These are phyloP conservation scores for Botryobasidium botryosum DNA, from an alignment of 768 basidiomycete species.

Conservation along the genomic window DNA sequence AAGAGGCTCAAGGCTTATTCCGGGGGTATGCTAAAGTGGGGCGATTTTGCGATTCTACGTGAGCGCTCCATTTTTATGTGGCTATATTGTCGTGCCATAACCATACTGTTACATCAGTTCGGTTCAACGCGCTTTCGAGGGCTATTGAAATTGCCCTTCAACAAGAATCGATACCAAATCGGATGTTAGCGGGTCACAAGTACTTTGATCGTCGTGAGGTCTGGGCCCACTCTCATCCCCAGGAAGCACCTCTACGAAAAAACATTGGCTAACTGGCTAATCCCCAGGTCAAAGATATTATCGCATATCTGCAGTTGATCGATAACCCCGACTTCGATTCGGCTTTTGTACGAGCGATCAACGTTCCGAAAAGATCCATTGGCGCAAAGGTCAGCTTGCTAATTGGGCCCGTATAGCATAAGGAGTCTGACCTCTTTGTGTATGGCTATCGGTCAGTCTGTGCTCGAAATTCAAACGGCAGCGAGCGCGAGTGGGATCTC, in stretches of 20 bases:
- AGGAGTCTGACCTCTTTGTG: not conserved
- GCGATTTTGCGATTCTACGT: conserved; percentile 77
- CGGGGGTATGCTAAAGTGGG: conserved; percentile 52
- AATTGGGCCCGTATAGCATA: conserved; percentile 1
- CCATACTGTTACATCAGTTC: conserved; percentile 30
- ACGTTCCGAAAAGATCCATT: conserved; percentile 52
- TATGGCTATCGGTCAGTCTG: conserved; percentile 27
- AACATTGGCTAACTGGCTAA: too few species aligned
- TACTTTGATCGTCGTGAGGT: conserved; percentile 79
- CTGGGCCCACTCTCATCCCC: too few species aligned
- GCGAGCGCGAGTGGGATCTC: conserved; percentile 37
- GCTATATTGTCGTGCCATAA: not conserved
- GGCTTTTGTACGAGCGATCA: conserved; percentile 55
- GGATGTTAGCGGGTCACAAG: conserved; percentile 62
- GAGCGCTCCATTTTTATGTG: conserved; percentile 16
- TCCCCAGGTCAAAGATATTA: conserved; percentile 54
- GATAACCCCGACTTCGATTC: conserved; percentile 55
- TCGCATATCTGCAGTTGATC: conserved; percentile 67
- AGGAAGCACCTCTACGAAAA: too few species aligned
- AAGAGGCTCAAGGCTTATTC: conserved; percentile 57
- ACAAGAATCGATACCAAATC: conserved; percentile 58
- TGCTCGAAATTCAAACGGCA: conserved; percentile 36
- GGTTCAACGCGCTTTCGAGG: conserved; percentile 67
- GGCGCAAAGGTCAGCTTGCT: conserved; percentile 48
- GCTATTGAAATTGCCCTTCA: conserved; percentile 60